Conservation (phyloP, 768 basidiomycete genomes). For the Suillus alpinus region DNA sequence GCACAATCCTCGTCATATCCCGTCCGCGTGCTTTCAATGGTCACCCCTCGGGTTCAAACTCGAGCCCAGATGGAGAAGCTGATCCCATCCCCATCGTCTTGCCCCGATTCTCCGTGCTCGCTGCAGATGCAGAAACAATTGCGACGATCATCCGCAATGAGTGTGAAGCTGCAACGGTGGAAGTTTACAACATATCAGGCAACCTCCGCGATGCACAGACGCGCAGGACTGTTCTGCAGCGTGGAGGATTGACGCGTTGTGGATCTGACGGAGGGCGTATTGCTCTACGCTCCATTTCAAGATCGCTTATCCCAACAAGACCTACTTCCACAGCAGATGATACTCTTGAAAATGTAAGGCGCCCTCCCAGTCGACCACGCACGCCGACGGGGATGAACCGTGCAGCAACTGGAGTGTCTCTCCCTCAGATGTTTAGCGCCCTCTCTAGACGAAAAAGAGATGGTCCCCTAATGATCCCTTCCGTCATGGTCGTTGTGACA, state of each 20-base stretch:
- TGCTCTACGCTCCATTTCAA: constrained; percentile 42
- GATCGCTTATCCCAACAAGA: constrained; percentile 19
- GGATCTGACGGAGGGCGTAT: constrained; percentile 62
- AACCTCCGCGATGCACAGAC: constrained; percentile 59
- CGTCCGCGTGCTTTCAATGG: constrained; percentile 28
- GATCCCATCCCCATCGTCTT: constrained; percentile 54
- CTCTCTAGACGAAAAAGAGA: constrained; percentile 43
- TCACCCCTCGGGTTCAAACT: constrained; percentile 14
- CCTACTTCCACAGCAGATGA: constrained; percentile 14
- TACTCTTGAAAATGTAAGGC: constrained; percentile 16
- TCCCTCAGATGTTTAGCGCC: constrained; percentile 24
- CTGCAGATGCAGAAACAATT: constrained; percentile 61
- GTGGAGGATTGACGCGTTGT: constrained; percentile 56
- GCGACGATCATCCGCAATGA: constrained; percentile 62
- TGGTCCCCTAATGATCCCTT: constrained; percentile 61
- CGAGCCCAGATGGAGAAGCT: constrained; percentile 22
- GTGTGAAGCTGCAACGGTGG: constrained; percentile 48
- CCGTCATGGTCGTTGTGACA: constrained; percentile 51
- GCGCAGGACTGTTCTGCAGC: constrained; percentile 61
- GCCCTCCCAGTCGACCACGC: constrained; percentile 19
- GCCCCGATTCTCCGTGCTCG: constrained; percentile 67
- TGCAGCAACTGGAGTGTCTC: constrained; percentile 8
- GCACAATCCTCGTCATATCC: constrained; percentile 60
- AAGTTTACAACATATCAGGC: constrained; percentile 60
- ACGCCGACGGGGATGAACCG: constrained; percentile 19